Conservation (phyloP, 371 early-diverging fungal species). For the Mucor ambiguus region DNA sequence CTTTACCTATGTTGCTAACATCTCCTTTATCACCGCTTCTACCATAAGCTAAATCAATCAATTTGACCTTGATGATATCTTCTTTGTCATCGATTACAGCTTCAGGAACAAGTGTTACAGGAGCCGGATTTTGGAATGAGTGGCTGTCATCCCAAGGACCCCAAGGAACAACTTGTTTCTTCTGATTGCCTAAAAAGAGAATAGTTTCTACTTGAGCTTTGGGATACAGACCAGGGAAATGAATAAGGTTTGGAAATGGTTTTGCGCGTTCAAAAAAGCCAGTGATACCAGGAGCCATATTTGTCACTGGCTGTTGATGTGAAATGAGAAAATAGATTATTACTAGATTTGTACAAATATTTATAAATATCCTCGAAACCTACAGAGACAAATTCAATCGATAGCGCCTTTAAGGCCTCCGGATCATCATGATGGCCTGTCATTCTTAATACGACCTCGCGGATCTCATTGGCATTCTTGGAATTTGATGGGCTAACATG, state of each 20-base stretch:
- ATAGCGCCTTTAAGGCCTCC: slow-evolving; percentile 59
- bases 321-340: background rate
- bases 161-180: slow-evolving; percentile 27
- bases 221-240: slow-evolving; percentile 60
- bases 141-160: slow-evolving; percentile 33
- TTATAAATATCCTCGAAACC: background rate
- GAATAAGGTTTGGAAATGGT: slow-evolving; percentile 49
- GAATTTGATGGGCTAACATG: slow-evolving; percentile 36
- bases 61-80: slow-evolving; percentile 40
- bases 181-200: slow-evolving; percentile 28
- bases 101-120: slow-evolving; percentile 33
- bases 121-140: slow-evolving; percentile 20
- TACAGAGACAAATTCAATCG: slow-evolving; percentile 66
- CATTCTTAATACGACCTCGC: slow-evolving; percentile 68
- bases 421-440: slow-evolving; percentile 61
- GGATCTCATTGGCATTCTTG: slow-evolving; percentile 41
- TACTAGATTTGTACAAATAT: background rate
- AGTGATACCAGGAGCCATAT: slow-evolving; percentile 41
- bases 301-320: slow-evolving; percentile 55
- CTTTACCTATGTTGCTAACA: slow-evolving; percentile 59
- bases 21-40: slow-evolving; percentile 78
- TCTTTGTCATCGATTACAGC: slow-evolving; percentile 4
- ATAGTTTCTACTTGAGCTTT: slow-evolving; percentile 36
- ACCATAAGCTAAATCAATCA: slow-evolving; percentile 65
- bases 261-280: slow-evolving; percentile 45